A percentile compares a stretch with the other conserved stretches of the same genome.
These are phyloP conservation scores for Globisporangium paddicum DNA, from an alignment of 352 stramenopile species.

Conservation along the genomic window DNA sequence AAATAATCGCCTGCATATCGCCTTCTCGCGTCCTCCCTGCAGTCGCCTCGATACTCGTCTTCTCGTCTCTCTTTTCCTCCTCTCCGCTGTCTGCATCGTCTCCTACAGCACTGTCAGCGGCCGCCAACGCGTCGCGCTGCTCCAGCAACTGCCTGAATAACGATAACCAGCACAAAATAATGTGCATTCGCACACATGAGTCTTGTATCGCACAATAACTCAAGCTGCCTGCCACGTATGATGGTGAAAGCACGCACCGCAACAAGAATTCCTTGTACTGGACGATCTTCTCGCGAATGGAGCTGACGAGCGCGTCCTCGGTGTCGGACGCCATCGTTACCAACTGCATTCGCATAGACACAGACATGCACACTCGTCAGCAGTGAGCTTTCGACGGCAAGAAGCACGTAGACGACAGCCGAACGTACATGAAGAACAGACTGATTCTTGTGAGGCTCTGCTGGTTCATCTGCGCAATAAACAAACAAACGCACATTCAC, in stretches of 20 bases:
- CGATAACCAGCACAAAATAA: not conserved
- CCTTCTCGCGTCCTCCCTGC: not conserved
- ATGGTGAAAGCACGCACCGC: slow-evolving; percentile 31
- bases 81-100: slow-evolving; percentile 10
- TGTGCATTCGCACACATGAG: not conserved
- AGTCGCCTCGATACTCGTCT: not conserved
- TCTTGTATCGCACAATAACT: not conserved
- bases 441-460: slow-evolving; percentile 13
- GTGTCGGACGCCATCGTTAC: slow-evolving; percentile 46
- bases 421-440: slow-evolving; percentile 17
- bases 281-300: slow-evolving; percentile 60
- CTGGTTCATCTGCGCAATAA: slow-evolving; percentile 19
- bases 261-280: slow-evolving; percentile 71
- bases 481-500: not conserved
- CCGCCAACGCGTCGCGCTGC: slow-evolving; percentile 36
- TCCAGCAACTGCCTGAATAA: slow-evolving; percentile 51
- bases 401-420: not conserved
- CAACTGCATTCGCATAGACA: slow-evolving; percentile 28
- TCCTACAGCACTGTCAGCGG: slow-evolving; percentile 24
- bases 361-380: slow-evolving; percentile 13
- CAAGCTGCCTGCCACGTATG: not conserved
- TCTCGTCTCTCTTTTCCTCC: slow-evolving; percentile 2
- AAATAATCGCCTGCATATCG: not conserved
- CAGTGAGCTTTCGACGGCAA: not conserved
- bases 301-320: slow-evolving; percentile 35